These are phyloP conservation scores for Trichoderma gracile DNA, from an alignment of 2,329 filamentous ascomycete genomes.

Conservation along the genomic window DNA sequence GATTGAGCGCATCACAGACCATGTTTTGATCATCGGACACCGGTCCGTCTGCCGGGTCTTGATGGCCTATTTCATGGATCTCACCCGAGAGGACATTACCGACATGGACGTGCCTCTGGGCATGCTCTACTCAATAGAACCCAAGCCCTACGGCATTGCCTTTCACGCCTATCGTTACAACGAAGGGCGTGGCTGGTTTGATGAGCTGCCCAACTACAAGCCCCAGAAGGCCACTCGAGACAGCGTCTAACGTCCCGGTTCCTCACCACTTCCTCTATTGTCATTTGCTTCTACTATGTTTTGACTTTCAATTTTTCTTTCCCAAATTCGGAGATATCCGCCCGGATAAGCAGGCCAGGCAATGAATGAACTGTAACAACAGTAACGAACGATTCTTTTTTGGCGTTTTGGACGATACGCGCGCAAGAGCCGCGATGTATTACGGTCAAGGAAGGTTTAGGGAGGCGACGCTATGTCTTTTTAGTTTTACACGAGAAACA, in stretches of 20 bases:
- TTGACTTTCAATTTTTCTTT: neutral
- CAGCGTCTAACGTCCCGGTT: constrained; percentile 31
- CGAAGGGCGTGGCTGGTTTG: constrained; percentile 73
- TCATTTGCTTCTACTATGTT: neutral
- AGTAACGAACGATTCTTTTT: constrained; percentile 12
- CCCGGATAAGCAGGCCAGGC: constrained; percentile 24
- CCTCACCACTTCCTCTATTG: neutral
- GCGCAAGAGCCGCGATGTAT: constrained; percentile 5
- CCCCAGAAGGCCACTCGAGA: constrained; percentile 55
- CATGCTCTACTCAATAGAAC: constrained; percentile 92
- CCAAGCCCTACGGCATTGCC: constrained; percentile 95
- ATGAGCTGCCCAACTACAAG: constrained; percentile 81
- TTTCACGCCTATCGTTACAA: constrained; percentile 96
- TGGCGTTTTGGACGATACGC: constrained; percentile 22
- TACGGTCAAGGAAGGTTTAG: neutral
- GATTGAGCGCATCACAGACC: constrained; percentile 94
- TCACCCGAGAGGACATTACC: constrained; percentile 87
- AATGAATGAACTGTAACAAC: constrained; percentile 21
- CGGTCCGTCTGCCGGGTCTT: constrained; percentile 89
- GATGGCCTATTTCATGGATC: constrained; percentile 93
- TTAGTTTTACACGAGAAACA: constrained; percentile 7
- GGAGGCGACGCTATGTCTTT: neutral
- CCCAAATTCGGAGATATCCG: constrained; percentile 7
- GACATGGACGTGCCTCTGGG: constrained; percentile 92
- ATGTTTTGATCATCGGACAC: constrained; percentile 88